Percentiles rank a stretch among this genome's conserved stretches.
phyloP scores from a whole-genome alignment of 805 yeast species.

The Wickerhamomyces canadensis region DNA sequence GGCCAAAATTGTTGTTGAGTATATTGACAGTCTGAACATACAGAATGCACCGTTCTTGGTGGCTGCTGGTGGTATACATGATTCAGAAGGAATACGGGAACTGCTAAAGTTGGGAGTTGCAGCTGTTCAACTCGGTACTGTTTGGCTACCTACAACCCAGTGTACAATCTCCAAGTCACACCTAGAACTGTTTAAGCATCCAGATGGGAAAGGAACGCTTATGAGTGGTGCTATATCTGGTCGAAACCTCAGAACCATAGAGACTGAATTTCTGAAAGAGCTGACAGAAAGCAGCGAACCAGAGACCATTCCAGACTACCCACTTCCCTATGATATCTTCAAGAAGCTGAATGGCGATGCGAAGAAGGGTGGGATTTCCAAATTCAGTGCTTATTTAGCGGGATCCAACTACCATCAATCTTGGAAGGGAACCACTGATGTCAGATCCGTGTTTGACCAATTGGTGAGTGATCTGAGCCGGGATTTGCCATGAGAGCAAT shows the following conservation, averaged over 20 bases:
- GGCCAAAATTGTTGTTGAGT: constrained; percentile 17
- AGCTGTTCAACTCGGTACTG: constrained; percentile 53
- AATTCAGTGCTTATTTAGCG: constrained; percentile 13
- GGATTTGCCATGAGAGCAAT: no score
- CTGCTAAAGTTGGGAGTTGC: constrained; percentile 39
- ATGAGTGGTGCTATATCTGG: constrained; percentile 22
- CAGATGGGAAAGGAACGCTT: constrained; percentile 23
- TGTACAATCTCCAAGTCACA: constrained; percentile 16
- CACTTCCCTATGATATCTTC: constrained; percentile 22
- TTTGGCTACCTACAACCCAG: constrained; percentile 29
- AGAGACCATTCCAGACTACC: constrained; percentile 18
- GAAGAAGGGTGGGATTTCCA: neutral
- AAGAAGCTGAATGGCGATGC: constrained; percentile 13
- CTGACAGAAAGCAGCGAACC: constrained; percentile 3
- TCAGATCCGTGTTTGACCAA: constrained; percentile 12
- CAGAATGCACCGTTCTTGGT: constrained; percentile 26
- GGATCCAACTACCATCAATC: constrained; percentile 14
- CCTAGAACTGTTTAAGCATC: constrained; percentile 8
- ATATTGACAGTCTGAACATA: constrained; percentile 6
- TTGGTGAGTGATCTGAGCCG: neutral
- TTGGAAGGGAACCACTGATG: constrained; percentile 14
- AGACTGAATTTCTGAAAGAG: constrained; percentile 19
- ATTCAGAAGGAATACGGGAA: constrained; percentile 25
- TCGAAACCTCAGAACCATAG: constrained; percentile 19
- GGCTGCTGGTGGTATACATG: constrained; percentile 51